Conservation (phyloP, 345 rosid genomes). For the Salix viminalis region DNA sequence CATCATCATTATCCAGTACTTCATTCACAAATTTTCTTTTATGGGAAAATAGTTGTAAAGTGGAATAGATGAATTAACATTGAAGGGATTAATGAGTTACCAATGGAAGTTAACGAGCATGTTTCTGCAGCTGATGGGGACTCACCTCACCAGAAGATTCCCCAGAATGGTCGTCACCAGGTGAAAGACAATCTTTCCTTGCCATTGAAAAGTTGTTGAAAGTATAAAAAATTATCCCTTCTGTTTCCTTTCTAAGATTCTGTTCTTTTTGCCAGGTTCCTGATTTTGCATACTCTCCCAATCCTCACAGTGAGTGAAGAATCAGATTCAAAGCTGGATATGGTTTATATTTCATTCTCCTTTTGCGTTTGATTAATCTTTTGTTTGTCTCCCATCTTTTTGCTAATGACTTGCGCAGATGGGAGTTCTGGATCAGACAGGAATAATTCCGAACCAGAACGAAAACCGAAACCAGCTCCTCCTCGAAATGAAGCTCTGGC, state of each 20-base stretch:
- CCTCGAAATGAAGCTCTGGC: slow-evolving; percentile 51
- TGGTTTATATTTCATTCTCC: slow-evolving; percentile 9
- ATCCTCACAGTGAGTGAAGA: slow-evolving; percentile 60
- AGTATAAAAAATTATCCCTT: background rate
- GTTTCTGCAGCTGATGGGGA: slow-evolving; percentile 67
- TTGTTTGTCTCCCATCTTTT: slow-evolving; percentile 1
- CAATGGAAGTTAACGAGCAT: slow-evolving; percentile 7
- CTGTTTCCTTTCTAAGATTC: slow-evolving; percentile 42
- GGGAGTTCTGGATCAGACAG: slow-evolving; percentile 72
- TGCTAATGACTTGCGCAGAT: slow-evolving; percentile 34
- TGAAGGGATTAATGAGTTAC: slow-evolving; percentile 3
- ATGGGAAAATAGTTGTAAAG: slow-evolving; percentile 9
- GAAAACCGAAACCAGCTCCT: slow-evolving; percentile 48
- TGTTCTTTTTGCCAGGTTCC: slow-evolving; percentile 49
- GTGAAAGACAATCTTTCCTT: slow-evolving; percentile 36
- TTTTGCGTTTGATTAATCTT: slow-evolving; percentile 9
- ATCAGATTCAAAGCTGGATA: slow-evolving; percentile 38
- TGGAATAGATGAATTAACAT: slow-evolving; percentile 10
- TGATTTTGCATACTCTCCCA: slow-evolving; percentile 62
- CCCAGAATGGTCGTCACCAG: slow-evolving; percentile 72
- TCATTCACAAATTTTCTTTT: slow-evolving; percentile 8
- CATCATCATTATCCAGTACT: background rate
- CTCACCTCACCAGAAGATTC: slow-evolving; percentile 73
- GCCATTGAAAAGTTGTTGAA: slow-evolving; percentile 19
- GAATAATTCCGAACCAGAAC: slow-evolving; percentile 66